These are phyloP conservation scores for Hymenoscyphus fraxineus DNA, from an alignment of 2,329 filamentous ascomycete genomes.

Conservation along the genomic window DNA sequence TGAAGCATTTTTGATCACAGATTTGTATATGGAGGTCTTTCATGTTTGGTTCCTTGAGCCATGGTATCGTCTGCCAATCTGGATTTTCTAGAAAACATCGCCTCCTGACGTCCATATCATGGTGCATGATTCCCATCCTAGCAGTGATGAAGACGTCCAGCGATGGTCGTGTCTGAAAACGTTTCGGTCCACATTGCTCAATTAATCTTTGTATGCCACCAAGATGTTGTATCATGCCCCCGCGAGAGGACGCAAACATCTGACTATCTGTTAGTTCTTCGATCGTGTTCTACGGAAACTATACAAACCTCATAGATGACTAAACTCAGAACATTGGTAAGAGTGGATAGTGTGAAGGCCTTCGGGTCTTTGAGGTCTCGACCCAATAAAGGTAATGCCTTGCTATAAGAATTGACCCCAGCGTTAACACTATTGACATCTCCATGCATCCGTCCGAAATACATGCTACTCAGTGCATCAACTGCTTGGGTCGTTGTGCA, in stretches of 20 bases:
- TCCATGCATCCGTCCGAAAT: conserved; percentile 17
- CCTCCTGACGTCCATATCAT: conserved; percentile 15
- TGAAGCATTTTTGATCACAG: conserved; percentile 10
- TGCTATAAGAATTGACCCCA: conserved; percentile 16
- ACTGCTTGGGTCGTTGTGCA: conserved; percentile 21
- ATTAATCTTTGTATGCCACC: conserved; percentile 16
- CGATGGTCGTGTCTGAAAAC: conserved; percentile 15
- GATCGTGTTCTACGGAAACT: too few species aligned
- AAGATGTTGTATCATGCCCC: conserved; percentile 17
- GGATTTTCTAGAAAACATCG: conserved; percentile 17
- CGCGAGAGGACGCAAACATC: conserved; percentile 17
- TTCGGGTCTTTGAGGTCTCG: conserved; percentile 15
- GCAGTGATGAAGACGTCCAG: conserved; percentile 15
- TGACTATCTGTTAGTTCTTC: background rate
- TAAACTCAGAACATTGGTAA: conserved; percentile 18
- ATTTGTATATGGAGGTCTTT: conserved; percentile 13
- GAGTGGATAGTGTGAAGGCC: conserved; percentile 9
- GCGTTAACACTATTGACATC: conserved; percentile 11
- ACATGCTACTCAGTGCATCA: conserved; percentile 17
- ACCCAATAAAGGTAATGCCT: conserved; percentile 18
- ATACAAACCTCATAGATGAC: conserved; percentile 17
- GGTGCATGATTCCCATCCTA: conserved; percentile 11
- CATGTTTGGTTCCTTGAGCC: conserved; percentile 16
- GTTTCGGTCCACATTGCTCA: conserved; percentile 13
- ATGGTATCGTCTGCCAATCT: conserved; percentile 16